Evolutionary conservation across 2,329 filamentous ascomycete genomes (phyloP).

Genomic region (Phoma herbarum): DNA sequence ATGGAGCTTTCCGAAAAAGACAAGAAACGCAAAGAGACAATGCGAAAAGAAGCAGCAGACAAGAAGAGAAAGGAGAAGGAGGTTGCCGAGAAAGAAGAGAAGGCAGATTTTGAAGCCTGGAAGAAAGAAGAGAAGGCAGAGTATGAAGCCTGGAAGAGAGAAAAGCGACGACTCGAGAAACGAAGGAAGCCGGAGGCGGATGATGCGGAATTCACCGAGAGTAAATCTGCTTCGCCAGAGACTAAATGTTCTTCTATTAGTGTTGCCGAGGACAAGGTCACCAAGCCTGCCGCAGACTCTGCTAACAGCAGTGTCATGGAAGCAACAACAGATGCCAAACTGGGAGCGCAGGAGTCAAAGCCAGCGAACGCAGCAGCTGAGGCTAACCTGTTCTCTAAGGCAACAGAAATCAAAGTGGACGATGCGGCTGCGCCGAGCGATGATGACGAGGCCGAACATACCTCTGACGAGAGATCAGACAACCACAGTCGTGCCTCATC

Average conservation of each 20-base stretch:
- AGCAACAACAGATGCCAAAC: neutral
- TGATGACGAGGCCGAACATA: neutral
- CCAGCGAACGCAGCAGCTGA: neutral
- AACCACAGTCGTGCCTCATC: slow-evolving; percentile 1
- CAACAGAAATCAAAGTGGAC: neutral
- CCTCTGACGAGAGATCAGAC: neutral
- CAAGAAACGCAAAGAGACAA: slow-evolving; percentile 52
- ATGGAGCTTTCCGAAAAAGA: slow-evolving; percentile 59
- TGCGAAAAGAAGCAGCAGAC: slow-evolving; percentile 46
- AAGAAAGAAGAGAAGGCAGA: slow-evolving; percentile 43
- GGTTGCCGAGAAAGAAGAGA: slow-evolving; percentile 45
- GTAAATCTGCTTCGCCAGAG: neutral
- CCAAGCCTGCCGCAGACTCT: neutral
- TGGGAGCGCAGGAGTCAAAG: neutral
- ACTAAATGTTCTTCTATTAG: neutral
- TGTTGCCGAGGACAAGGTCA: neutral
- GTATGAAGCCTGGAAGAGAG: slow-evolving; percentile 37
- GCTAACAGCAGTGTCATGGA: neutral
- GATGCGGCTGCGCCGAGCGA: neutral
- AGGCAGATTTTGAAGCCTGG: slow-evolving; percentile 43
- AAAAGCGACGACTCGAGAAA: slow-evolving; percentile 13
- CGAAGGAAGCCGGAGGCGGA: slow-evolving; percentile 9
- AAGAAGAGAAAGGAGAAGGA: slow-evolving; percentile 41
- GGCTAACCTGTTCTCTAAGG: neutral
- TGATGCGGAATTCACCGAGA: neutral